Percentiles rank a stretch among this genome's conserved stretches.
Conservation (phyloP, 1,139 yeast genomes). For the Debaryomycetaceae sp. region DNA sequence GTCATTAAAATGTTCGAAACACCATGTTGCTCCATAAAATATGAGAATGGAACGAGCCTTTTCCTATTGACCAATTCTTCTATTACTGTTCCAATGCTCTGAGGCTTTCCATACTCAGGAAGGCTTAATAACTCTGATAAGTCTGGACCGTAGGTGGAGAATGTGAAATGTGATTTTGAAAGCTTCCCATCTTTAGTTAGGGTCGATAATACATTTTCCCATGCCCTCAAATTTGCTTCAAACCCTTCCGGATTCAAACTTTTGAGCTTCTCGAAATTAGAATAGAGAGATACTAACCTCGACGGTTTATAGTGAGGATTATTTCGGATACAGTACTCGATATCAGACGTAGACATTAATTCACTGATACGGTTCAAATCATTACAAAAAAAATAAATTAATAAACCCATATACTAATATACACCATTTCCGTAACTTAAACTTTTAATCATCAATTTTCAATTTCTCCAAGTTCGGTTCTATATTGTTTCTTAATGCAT, state of each 20-base stretch:
- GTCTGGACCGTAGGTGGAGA: constrained; percentile 21
- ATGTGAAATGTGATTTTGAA: constrained; percentile 16
- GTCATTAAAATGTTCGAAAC: constrained; percentile 1
- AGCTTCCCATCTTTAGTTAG: constrained; percentile 15
- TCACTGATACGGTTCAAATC: not conserved
- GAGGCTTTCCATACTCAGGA: constrained; percentile 30
- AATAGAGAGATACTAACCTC: constrained; percentile 60
- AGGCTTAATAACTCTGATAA: constrained; percentile 18
- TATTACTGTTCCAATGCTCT: constrained; percentile 19
- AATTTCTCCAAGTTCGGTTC: constrained; percentile 23
- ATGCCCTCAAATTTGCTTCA: constrained; percentile 64
- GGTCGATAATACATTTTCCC: constrained; percentile 37
- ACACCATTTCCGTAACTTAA: not conserved
- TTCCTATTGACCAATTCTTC: constrained; percentile 22
- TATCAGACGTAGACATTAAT: not conserved
- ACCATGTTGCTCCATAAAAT: constrained; percentile 11
- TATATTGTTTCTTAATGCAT: constrained; percentile 48
- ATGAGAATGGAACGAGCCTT: constrained; percentile 22
- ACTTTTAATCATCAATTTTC: constrained; percentile 9
- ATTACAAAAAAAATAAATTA: no score
- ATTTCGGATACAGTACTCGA: constrained; percentile 13
- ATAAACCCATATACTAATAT: not conserved
- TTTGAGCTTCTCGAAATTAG: constrained; percentile 52
- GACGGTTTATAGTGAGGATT: constrained; percentile 38
- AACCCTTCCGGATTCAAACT: constrained; percentile 65